Percentiles rank a stretch among this genome's conserved stretches.
phyloP scores from a whole-genome alignment of 2,329 filamentous ascomycete genomes.

The Emergomyces orientalis region DNA sequence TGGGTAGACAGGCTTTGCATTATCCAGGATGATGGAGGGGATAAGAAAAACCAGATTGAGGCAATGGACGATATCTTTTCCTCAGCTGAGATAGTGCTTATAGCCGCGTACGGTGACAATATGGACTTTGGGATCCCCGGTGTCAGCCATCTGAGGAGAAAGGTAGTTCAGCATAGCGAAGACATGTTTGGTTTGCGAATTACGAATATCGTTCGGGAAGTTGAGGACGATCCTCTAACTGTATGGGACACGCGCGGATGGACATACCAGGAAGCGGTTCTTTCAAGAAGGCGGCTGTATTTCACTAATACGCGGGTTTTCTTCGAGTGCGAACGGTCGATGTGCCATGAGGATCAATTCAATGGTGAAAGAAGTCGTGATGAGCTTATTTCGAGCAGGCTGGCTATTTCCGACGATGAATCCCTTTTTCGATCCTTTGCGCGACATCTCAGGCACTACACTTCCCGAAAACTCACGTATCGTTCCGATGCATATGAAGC shows the following conservation, averaged over 20 bases:
- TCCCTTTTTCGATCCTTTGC: background rate
- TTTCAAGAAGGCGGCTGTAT: background rate
- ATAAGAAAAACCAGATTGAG: background rate
- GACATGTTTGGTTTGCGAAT: background rate
- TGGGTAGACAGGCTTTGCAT: conserved; percentile 1
- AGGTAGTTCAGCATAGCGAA: background rate
- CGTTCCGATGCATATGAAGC: background rate
- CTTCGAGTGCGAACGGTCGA: background rate
- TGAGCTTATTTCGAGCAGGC: background rate
- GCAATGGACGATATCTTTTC: conserved; percentile 1
- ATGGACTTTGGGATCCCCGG: conserved; percentile 3
- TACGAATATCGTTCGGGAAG: conserved; percentile 2
- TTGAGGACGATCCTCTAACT: background rate
- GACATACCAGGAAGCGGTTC: conserved; percentile 3
- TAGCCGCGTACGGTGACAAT: background rate
- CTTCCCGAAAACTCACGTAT: background rate
- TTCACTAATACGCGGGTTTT: background rate
- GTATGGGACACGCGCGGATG: background rate
- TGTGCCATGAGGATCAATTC: background rate
- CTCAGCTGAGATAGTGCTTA: background rate
- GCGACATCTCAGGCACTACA: conserved; percentile 1
- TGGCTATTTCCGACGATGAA: background rate
- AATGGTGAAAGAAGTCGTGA: background rate
- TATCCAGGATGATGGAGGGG: background rate
- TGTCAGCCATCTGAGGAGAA: background rate